A percentile compares a stretch with the other conserved stretches of the same genome.
Conservation (phyloP, 129 eudicot genomes). For the Flaveria robusta region DNA sequence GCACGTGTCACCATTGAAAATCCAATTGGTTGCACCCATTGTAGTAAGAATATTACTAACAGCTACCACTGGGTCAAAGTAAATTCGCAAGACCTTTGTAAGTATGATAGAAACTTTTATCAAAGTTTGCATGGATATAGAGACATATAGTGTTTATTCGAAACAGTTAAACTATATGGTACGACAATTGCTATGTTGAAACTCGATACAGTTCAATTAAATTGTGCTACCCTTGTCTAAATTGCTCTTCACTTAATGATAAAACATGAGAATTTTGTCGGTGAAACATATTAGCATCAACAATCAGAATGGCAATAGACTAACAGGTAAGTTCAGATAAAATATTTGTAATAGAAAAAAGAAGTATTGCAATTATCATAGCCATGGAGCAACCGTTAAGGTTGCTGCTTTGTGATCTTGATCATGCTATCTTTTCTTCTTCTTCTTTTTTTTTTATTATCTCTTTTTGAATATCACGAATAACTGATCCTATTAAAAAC, state of each 20-base stretch:
- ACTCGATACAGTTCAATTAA: neutral
- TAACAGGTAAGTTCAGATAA: neutral
- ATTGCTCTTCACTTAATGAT: neutral
- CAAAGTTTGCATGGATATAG: conserved; percentile 17
- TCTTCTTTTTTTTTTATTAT: too few species aligned
- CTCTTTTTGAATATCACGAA: too few species aligned
- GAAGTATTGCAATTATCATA: neutral
- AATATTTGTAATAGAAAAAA: neutral
- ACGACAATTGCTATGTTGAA: neutral
- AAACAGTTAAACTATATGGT: neutral
- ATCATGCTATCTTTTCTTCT: too few species aligned
- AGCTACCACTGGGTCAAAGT: conserved; percentile 47
- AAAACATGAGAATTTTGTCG: neutral
- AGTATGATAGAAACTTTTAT: neutral
- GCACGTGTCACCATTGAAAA: conserved; percentile 53
- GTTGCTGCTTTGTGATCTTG: too few species aligned
- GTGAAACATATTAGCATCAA: neutral
- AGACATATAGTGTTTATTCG: neutral
- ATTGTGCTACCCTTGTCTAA: neutral
- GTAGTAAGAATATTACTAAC: conserved; percentile 51
- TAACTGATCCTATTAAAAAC: too few species aligned
- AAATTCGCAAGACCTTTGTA: neutral
- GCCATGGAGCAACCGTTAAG: too few species aligned
- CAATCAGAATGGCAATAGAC: neutral
- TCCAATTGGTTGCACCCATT: conserved; percentile 74